Percentiles rank a stretch among this genome's conserved stretches.
Conservation (phyloP, 2,329 filamentous ascomycete species). For the Pseudogymnoascus sp. region DNA sequence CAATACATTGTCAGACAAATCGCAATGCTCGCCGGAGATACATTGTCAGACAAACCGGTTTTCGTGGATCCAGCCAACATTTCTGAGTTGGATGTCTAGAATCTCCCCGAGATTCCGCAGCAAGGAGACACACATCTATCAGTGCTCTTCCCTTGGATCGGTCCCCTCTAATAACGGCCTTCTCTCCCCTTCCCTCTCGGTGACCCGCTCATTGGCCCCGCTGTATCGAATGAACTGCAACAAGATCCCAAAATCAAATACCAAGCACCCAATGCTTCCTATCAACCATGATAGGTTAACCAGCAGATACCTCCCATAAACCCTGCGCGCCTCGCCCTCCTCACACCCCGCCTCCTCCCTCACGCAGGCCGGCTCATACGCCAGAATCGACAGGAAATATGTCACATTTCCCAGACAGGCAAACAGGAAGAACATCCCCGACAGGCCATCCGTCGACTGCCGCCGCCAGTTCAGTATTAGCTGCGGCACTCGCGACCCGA, state of each 20-base stretch:
- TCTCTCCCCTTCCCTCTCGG: background rate
- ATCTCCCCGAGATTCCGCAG: background rate
- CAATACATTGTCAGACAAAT: background rate
- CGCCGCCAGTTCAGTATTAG: constrained; percentile 85
- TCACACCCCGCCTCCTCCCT: constrained; percentile 40
- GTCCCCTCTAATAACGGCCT: constrained; percentile 6
- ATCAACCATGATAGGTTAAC: constrained; percentile 88
- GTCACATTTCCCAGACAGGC: constrained; percentile 92
- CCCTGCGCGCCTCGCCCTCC: constrained; percentile 51
- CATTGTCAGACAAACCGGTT: background rate
- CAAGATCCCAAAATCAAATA: constrained; percentile 81
- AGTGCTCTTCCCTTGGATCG: background rate
- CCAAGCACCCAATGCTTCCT: constrained; percentile 78
- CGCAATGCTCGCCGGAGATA: no score
- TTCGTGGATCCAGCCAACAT: background rate
- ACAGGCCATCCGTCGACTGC: constrained; percentile 88
- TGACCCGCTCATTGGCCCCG: background rate
- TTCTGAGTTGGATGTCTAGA: background rate
- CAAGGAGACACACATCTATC: background rate
- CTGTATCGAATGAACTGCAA: constrained; percentile 84
- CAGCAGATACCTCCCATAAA: constrained; percentile 76
- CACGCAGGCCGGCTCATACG: constrained; percentile 68
- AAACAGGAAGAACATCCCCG: constrained; percentile 91
- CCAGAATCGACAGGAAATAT: constrained; percentile 85
- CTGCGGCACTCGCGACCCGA: constrained; percentile 83